Evolutionary conservation across 495 filamentous ascomycete genomes (phyloP), one percentile per base, ranked within the genome.

Genomic region (Neurospora pannonica): DNA sequence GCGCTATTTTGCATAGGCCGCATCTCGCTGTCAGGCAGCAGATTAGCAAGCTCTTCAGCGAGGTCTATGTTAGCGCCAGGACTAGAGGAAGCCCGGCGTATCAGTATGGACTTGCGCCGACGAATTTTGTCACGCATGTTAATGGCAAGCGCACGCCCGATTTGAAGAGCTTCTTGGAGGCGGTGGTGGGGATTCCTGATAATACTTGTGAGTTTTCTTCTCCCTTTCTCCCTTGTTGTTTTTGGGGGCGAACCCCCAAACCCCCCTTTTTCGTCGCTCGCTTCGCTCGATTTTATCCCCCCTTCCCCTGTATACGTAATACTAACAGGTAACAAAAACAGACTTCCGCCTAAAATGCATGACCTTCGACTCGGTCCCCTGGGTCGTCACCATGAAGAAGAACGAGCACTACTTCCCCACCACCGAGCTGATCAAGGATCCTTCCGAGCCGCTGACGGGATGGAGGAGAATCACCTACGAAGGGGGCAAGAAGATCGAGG

Each of bases 381-480:
- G 95, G 92, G 93, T 98, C 34, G 92, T 96, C 24, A 98, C 95
- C 36, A 98, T 99, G 91, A 99, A 99, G 90, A 99, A 99, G 90
- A 97, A 97, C 81, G 97, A 99, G 81, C 96, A 99, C 82, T 99
- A 99, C 80, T 97, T 97, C 88, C 93, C 94, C 13, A 95, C 93
- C 74, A 92, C 93, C 80, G 94, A 97, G 82, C 94, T 93, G 81
- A 87, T 92, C 78, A 94, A 95, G 78, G 92, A 95, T 71, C 76
- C 85, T 11, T 83, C 84, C 8, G 85, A 88, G 71, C 54, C 28
- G 11, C 83, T 85, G 0, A 87, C 86, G 48, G 92, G 92, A 38
- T 95, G 93, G 93, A 85, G 86, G 70, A 87, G 91, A 5, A 84
- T 93, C 67, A 92, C 90, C 9, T 92, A 94, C 77, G 90, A 92